Base-by-base conservation (phyloP, 768 basidiomycete species). In the Cyclocybe cylindracea region DNA sequence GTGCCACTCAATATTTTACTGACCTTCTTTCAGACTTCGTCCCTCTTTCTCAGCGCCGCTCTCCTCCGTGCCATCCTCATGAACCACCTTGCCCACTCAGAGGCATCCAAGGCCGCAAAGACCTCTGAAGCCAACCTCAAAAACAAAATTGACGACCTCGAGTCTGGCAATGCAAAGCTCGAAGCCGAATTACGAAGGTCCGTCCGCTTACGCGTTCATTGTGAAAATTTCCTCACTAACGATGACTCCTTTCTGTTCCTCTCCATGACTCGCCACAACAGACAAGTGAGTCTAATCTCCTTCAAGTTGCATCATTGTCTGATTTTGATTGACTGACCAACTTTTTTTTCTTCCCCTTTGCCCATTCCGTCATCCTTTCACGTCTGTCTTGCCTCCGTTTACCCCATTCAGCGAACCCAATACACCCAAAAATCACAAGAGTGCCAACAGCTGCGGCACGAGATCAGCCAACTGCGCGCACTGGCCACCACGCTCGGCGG, bases 1-100 rank as follows among this genome's bases (percentile, higher is more conserved):
- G 51, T 60, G 46, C 56, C 51, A 36, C 16, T 29, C 10, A 11
- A 33, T 16, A 11, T 29, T 14, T 57, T n/a, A 49, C 54, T 51
- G 19, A 53, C 40, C 34, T 37, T 33, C 39, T 35, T 16, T 39
- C 65, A 89, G 85, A 73, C 78, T 51, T 79, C 84, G 59, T 84
- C 88, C 29, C 82, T 92, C 42, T 75, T 82, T 59, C 77, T 92
- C 60, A 89, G 87, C 71, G 85, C 88, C 60, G 84, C 86, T 44
- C 81, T 92, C 44, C 76, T 92, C 64, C 84, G 86, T 57, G 89
- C 89, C 49, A 92, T 92, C 66, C 79, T 92, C 51, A 80, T 87
- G 73, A 92, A 92, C 63, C 87, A 91, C 66, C 72, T 83, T 44
- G 86, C 89, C 59, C 88, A 91, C 70, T 86, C 86, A 34, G 90